Evolutionary conservation across 2,329 filamentous ascomycete species (phyloP), one percentile per base, ranked within the genome.

Genomic region (Sordariomycetes sp.): DNA sequence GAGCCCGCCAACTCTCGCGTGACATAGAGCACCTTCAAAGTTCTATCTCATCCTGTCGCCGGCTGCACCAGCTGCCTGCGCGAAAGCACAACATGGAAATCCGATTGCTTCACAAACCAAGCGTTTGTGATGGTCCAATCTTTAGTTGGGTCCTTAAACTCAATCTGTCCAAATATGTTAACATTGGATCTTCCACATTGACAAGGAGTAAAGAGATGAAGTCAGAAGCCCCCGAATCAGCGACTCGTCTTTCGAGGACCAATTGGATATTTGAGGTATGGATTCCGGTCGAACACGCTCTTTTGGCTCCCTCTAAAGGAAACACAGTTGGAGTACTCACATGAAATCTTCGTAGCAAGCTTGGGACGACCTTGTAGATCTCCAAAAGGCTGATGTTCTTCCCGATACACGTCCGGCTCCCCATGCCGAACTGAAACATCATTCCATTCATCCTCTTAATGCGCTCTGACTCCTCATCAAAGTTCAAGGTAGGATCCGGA

Each of bases 361-460:
- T 70, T 26, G 74, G 74, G 17, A 78, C 68, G 31, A 79, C 47
- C 60, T 79, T 79, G 52, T 79, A 77, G 37, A 79, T 75, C 61
- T 79, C 74, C 45, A 78, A 43, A 46, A 78, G 43, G 39, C 69
- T 73, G 31, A 79, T 78, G 39, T 79, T 79, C 65, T 75, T 78
- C 29, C 82, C 82, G 58, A 66, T 82, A 45, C 81, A 86, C 2
- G 81, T 84, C 46, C 80, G 59, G 9, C 73, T 70, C 0, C 81
- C 81, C 55, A 80, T 80, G 2, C 81, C 81, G 52, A 86, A 86
- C 44, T 84, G 79, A 51, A 83, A 65, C 76, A 83, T 78, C n/a
- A 65, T 67, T 1, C 72, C 74, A 45, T 76, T 76, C 79, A 83
- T 83, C 50, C 75, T 70, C 54, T 68, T 71, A 30, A 82, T 59